Base-by-base conservation (phyloP, 805 yeast species). In the Lachancea quebecensis region DNA sequence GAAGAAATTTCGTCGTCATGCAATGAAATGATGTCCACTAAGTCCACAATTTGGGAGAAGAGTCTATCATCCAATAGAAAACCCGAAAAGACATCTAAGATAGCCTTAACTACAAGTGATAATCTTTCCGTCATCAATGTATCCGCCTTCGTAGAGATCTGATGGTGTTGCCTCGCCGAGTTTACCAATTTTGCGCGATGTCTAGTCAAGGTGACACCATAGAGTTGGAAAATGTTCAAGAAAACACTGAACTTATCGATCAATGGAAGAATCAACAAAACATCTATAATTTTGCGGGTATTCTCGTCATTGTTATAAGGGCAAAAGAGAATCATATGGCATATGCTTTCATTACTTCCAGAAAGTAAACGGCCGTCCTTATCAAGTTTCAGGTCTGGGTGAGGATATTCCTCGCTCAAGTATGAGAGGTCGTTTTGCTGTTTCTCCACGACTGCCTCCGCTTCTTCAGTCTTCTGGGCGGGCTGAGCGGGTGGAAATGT, bases 271-370 rank as follows among this genome's bases (percentile, higher is more conserved):
- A 78, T 66, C 35, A 74, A 57, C 14, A 79, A 59, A n/a, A 75
- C 60, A 44, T 73, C 74, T 11, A 57, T 43, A 17, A 56, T 49
- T 28, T 42, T 54, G 34, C 51, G 49, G 10, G 47, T 29, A 17
- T 65, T 65, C 21, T 65, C 67, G 46, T 65, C 69, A 16, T 61
- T 67, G 16, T 25, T 11, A 15, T 68, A 57, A 4, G 76, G 72
- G 47, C 73, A 73, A 60, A 81, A 81, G 12, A 88, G 60, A 21
- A 86, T 68, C 2, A 85, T 75, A 64, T 90, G 97, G 45, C 90
- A 78, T 32, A 89, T 70, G 38, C 89, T 76, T 60, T 89, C 96
- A 10, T 77, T 57, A 0, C 86, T 60, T 15, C 86, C 86, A 17
- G 75, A 71, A 7, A 71, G 51, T 16, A 74, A 66, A 15, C 74